Evolutionary conservation across 2,329 filamentous ascomycete genomes (phyloP).

Genomic region (Aspergillus fijiensis): DNA sequence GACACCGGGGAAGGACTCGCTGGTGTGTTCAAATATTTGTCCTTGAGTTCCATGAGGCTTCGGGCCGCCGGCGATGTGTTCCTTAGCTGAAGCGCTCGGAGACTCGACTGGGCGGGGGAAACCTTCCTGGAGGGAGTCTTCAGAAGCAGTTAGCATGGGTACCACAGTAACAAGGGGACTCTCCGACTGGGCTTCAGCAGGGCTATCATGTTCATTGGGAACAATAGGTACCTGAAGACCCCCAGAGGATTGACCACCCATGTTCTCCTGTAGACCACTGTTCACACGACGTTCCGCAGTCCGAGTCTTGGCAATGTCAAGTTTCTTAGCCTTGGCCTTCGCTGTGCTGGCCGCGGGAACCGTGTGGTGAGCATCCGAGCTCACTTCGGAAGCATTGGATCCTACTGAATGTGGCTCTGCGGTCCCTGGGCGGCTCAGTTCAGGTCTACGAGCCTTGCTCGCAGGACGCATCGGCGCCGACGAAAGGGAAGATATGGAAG

Average conservation of each 20-base stretch:
- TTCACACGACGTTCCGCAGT: constrained; percentile 24
- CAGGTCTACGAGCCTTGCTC: constrained; percentile 38
- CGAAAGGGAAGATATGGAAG: constrained; percentile 49
- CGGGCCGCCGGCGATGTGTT: background rate
- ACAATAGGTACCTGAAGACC: background rate
- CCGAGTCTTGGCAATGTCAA: constrained; percentile 33
- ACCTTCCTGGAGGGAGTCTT: background rate
- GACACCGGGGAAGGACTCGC: background rate
- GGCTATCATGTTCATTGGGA: constrained; percentile 1
- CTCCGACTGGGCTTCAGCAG: background rate
- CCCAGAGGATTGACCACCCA: background rate
- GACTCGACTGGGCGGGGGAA: background rate
- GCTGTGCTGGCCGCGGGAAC: constrained; percentile 14
- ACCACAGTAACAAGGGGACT: background rate
- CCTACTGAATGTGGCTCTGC: constrained; percentile 38
- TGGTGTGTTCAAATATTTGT: background rate
- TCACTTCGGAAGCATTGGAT: constrained; percentile 56
- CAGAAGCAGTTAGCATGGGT: background rate
- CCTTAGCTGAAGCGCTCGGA: background rate
- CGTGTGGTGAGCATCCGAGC: constrained; percentile 17
- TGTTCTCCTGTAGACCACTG: background rate
- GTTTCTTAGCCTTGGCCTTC: constrained; percentile 34
- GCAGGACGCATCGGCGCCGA: constrained; percentile 58
- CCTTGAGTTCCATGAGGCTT: background rate
- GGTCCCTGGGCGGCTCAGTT: constrained; percentile 37